These are phyloP conservation scores for Leishmania tropica DNA, from an alignment of 208 protist species.

Conservation along the genomic window DNA sequence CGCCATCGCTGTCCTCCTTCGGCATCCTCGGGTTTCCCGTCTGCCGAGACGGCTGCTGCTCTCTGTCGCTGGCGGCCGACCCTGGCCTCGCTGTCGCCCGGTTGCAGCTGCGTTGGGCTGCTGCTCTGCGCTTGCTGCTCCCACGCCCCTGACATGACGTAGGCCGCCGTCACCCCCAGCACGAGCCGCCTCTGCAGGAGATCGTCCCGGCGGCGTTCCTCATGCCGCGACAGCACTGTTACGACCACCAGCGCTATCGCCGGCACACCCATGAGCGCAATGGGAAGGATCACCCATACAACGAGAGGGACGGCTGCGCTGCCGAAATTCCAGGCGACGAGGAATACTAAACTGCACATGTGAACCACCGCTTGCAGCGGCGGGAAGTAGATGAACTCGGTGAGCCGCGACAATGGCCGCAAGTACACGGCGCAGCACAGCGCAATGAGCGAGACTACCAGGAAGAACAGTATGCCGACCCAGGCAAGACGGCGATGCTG, in stretches of 20 bases:
- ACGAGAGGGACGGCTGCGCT: constrained; percentile 22
- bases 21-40: too few relatives aligned
- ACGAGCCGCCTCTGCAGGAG: constrained; percentile 49
- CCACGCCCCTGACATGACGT: constrained; percentile 4
- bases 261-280: constrained; percentile 50
- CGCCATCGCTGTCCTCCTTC: neutral
- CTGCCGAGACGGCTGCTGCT: neutral
- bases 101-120: neutral
- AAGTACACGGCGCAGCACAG: constrained; percentile 35
- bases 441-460: constrained; percentile 43
- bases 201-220: constrained; percentile 52
- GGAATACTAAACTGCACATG: constrained; percentile 37
- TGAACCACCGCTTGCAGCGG: constrained; percentile 49
- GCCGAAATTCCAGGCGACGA: constrained; percentile 29
- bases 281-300: constrained; percentile 39
- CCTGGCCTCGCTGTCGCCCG: neutral
- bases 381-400: constrained; percentile 54
- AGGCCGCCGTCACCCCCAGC: constrained; percentile 25
- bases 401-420: constrained; percentile 53
- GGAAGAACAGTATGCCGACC: constrained; percentile 54
- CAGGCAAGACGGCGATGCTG: constrained; percentile 20
- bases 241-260: constrained; percentile 48
- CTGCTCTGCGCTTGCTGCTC: neutral
- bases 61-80: neutral
- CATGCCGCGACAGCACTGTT: constrained; percentile 48